A percentile compares a stretch with the other conserved stretches of the same genome.
These are phyloP conservation scores for Penicillium sp. DNA, from an alignment of 2,329 filamentous ascomycete species.

Conservation along the genomic window DNA sequence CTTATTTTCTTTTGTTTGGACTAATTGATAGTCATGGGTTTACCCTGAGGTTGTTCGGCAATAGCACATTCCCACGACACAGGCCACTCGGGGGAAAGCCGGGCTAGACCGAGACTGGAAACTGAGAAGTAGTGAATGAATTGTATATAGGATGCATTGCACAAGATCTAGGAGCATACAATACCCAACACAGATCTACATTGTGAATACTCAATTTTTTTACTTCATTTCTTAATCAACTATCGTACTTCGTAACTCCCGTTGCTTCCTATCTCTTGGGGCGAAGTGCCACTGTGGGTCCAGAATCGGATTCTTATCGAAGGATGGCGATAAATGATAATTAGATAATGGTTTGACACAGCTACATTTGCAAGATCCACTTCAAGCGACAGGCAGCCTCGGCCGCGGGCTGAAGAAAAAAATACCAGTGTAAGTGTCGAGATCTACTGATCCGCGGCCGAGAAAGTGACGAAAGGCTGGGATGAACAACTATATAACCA, in stretches of 20 bases:
- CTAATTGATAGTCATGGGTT: not conserved
- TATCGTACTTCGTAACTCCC: not conserved
- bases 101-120: not conserved
- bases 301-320: not conserved
- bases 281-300: not conserved
- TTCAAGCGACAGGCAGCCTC: not conserved
- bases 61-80: slow-evolving; percentile 1
- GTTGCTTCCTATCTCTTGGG: not conserved
- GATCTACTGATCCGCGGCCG: not conserved
- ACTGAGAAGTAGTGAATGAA: slow-evolving; percentile 1
- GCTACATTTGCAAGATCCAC: not conserved
- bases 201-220: not conserved
- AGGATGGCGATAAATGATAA: not conserved
- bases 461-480: not conserved
- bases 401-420: not conserved
- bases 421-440: not conserved
- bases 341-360: slow-evolving; percentile 6
- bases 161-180: slow-evolving; percentile 5
- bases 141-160: slow-evolving; percentile 6
- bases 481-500: not conserved
- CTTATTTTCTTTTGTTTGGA: not conserved
- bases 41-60: not conserved
- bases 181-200: slow-evolving; percentile 3
- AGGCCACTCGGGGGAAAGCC: not conserved
- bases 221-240: not conserved